phyloP scores from a whole-genome alignment of 116 monocot species.

The Posidonia oceanica region DNA sequence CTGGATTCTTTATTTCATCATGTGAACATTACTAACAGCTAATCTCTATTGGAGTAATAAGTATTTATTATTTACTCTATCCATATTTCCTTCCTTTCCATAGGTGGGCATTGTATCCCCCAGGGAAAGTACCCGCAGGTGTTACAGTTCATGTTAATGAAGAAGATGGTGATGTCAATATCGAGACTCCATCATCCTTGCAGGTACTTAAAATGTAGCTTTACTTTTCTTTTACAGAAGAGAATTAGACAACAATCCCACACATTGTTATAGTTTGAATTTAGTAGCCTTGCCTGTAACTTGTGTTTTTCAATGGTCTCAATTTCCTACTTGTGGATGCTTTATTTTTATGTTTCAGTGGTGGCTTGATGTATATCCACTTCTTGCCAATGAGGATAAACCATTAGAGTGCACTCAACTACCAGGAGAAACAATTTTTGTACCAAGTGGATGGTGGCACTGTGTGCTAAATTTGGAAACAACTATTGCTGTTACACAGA shows the following conservation, averaged over 20 bases:
- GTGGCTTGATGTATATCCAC: constrained; percentile 98
- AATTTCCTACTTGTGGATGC: neutral
- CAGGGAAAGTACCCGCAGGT: constrained; percentile 88
- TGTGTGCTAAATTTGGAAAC: constrained; percentile 93
- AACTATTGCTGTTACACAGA: constrained; percentile 91
- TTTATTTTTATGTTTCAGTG: constrained; percentile 45
- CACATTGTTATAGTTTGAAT: constrained; percentile 2
- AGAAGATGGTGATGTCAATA: constrained; percentile 93
- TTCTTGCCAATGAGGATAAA: constrained; percentile 80
- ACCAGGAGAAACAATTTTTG: constrained; percentile 96
- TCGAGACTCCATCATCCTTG: constrained; percentile 87
- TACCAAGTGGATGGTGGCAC: constrained; percentile 99
- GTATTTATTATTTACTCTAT: neutral
- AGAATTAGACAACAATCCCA: neutral
- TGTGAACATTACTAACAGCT: too few species aligned
- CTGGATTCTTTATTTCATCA: too few species aligned
- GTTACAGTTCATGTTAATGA: constrained; percentile 96
- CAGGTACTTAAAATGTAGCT: constrained; percentile 39
- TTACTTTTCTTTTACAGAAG: neutral
- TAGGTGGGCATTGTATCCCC: constrained; percentile 99
- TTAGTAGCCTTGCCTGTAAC: neutral
- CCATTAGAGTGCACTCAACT: constrained; percentile 91
- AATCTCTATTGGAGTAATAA: too few species aligned
- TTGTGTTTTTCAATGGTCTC: too few species aligned
- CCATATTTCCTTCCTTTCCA: neutral